Conservation (phyloP, 2,329 filamentous ascomycete species). For the Diaporthe citriasiana region DNA sequence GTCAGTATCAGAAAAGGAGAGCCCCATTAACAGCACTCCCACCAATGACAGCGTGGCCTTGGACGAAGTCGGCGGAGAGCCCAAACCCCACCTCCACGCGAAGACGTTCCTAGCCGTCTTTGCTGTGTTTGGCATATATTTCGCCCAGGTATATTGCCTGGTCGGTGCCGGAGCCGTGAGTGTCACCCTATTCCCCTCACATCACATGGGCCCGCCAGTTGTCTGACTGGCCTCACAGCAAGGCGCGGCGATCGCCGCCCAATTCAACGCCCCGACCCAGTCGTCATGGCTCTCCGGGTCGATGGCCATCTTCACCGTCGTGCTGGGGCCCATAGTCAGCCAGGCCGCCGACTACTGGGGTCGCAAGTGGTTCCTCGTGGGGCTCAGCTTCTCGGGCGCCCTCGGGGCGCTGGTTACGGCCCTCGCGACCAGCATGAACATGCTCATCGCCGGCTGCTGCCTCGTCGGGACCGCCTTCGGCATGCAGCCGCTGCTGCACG, state of each 20-base stretch:
- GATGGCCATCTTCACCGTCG: conserved; percentile 55
- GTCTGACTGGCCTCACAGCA: conserved; percentile 46
- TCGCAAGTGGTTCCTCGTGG: conserved; percentile 57
- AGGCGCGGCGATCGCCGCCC: conserved; percentile 51
- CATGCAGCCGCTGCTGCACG: conserved; percentile 56
- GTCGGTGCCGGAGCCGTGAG: conserved; percentile 54
- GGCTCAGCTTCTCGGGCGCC: conserved; percentile 51
- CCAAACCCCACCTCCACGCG: conserved; percentile 49
- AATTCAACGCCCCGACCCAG: conserved; percentile 46
- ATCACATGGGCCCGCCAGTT: background rate
- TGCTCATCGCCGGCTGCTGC: conserved; percentile 55
- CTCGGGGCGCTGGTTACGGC: conserved; percentile 55
- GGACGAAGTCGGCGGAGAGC: conserved; percentile 37
- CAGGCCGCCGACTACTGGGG: conserved; percentile 60
- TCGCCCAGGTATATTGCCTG: conserved; percentile 52
- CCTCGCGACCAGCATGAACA: conserved; percentile 52
- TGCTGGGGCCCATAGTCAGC: conserved; percentile 54
- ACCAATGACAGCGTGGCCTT: background rate
- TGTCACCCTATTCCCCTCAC: conserved; percentile 10
- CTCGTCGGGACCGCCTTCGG: conserved; percentile 54
- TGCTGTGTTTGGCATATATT: conserved; percentile 54
- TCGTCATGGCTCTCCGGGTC: conserved; percentile 53
- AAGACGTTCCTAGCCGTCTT: conserved; percentile 54
- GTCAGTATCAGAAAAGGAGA: conserved; percentile 22
- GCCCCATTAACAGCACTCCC: background rate